A percentile compares a stretch with the other conserved stretches of the same genome.
phyloP scores from a whole-genome alignment of 106 monocot genomes.

The Acorus gramineus region DNA sequence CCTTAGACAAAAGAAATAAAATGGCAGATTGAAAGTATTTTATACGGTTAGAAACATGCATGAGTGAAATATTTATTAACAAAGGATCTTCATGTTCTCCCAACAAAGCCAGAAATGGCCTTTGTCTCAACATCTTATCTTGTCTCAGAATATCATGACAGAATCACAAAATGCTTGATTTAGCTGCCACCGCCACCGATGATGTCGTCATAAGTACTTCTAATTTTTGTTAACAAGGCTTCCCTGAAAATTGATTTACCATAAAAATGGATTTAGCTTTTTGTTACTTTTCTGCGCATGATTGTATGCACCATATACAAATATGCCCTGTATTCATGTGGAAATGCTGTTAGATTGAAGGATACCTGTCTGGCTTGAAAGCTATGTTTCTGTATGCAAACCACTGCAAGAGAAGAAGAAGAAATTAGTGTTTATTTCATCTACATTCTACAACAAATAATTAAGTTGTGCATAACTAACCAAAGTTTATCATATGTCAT shows the following conservation, averaged over 20 bases:
- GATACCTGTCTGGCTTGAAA: constrained; percentile 61
- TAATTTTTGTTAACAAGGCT: constrained; percentile 49
- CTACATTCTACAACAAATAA: not conserved
- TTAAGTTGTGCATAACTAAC: not conserved
- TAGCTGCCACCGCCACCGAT: constrained; percentile 29
- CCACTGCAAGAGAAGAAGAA: constrained; percentile 39
- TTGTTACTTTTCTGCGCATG: not conserved
- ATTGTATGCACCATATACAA: not conserved
- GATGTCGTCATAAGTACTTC: constrained; percentile 38
- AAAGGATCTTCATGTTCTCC: no score
- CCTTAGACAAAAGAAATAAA: no score
- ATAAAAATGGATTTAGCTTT: not conserved
- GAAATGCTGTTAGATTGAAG: not conserved
- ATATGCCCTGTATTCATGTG: no score
- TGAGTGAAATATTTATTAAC: no score
- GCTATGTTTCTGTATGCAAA: constrained; percentile 67
- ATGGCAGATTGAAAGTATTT: no score
- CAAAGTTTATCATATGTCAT: not conserved
- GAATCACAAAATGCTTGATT: no score
- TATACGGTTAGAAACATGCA: no score
- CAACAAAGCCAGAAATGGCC: no score
- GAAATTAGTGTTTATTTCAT: not conserved
- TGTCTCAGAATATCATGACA: no score
- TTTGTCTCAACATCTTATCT: no score
- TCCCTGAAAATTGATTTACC: constrained; percentile 23